Percentiles rank a stretch among this genome's conserved stretches.
phyloP scores from a whole-genome alignment of 345 rosid genomes.

The Linum lewisii region DNA sequence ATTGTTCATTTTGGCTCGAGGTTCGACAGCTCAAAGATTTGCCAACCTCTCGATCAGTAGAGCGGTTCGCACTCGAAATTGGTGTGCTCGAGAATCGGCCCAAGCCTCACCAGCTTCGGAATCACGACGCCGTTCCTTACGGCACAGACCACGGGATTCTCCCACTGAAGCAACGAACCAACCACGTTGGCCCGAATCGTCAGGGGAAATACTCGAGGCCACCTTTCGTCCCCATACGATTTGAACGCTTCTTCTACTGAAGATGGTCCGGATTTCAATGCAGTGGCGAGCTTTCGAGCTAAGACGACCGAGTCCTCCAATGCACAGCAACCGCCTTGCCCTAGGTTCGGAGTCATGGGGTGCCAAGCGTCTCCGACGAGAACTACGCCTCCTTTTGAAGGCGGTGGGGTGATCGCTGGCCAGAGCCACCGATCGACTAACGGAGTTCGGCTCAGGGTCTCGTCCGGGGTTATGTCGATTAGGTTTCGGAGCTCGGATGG shows the following conservation, averaged over 20 bases:
- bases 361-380: slow-evolving; percentile 93
- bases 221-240: slow-evolving; percentile 64
- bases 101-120: slow-evolving; percentile 60
- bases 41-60: too few species aligned
- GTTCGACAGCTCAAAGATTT: too few species aligned
- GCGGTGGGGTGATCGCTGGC: slow-evolving; percentile 56
- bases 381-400: slow-evolving; percentile 55
- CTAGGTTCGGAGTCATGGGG: slow-evolving; percentile 94
- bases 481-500: slow-evolving; percentile 51
- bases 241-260: slow-evolving; percentile 42
- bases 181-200: slow-evolving; percentile 68
- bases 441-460: slow-evolving; percentile 60
- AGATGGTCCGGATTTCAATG: slow-evolving; percentile 27
- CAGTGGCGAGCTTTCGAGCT: slow-evolving; percentile 53
- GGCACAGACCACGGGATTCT: slow-evolving; percentile 59
- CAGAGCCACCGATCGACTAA: slow-evolving; percentile 87
- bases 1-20: too few species aligned
- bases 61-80: slow-evolving; percentile 71
- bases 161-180: slow-evolving; percentile 85
- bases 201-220: slow-evolving; percentile 65
- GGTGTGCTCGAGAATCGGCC: slow-evolving; percentile 74
- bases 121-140: slow-evolving; percentile 49
- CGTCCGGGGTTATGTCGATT: slow-evolving; percentile 57
- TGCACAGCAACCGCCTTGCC: slow-evolving; percentile 90
- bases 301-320: slow-evolving; percentile 71